Base-by-base conservation (phyloP, 1,139 yeast genomes). In the Geotrichum cucujoidarum region DNA sequence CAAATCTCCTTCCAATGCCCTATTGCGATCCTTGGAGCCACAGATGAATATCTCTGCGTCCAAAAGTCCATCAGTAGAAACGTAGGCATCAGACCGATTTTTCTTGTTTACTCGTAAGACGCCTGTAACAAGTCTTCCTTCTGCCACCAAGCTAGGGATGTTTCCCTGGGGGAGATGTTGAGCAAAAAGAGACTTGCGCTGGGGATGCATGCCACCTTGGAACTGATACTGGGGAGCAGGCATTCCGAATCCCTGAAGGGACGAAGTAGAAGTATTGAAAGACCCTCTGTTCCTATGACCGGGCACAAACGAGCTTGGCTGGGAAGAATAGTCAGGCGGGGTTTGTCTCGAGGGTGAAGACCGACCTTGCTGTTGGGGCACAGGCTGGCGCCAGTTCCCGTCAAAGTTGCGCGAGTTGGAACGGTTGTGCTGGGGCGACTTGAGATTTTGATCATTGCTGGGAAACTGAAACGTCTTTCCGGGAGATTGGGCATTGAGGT, bases 1-100 rank as follows among this genome's bases (percentile, higher is more conserved):
- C 52, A 88, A 72, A 65, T 92, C 98, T 48, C 97, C 97, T 68
- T 92, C 98, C 47, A 92, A 73, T 10, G 98, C 97, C 64, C 98
- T 81, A 67, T 92, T 92, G 65, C 98, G 86, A 67, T 92, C 98
- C 66, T 92, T 92, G n/a, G 97, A 90, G 11, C 98, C 98, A 71
- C 97, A 94, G 57, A 92, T 92, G 64, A 89, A 92, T 54, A 92
- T 88, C 66, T 92, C 98, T 0, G 97, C 95, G 67, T 92, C 98
- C 55, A 92, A 74, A 39, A 90, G 76, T 2, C 97, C 97, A 63
- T 90, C 97, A 0, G 97, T 92, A 3, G 97, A 83, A 16, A 92
- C 97, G 68, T 94, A 92, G 1, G 98, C 98, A 67, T 92, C 98
- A 0, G 96, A 87, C 60, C 98, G 78, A 66, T 92, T 92, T 69